Percentiles rank a stretch among this genome's conserved stretches.
Conservation (phyloP, 2,329 filamentous ascomycete species). For the Trichoderma sp. region DNA sequence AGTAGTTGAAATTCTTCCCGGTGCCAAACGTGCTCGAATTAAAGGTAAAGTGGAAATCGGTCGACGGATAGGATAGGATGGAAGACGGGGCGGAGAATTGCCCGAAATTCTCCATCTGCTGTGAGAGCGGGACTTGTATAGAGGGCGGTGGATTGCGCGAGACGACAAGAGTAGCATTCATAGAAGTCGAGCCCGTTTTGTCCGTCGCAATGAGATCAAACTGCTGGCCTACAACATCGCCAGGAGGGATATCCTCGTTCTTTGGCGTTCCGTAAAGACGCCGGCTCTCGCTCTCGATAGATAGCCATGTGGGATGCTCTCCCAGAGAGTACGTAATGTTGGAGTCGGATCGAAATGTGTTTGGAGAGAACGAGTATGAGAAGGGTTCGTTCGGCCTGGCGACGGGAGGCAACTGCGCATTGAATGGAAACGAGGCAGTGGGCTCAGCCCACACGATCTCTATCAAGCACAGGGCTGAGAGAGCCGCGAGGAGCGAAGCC, state of each 20-base stretch:
- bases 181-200: conserved; percentile 56
- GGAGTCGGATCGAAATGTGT: conserved; percentile 68
- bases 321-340: conserved; percentile 64
- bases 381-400: conserved; percentile 67
- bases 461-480: conserved; percentile 30
- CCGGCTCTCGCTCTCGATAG: conserved; percentile 61
- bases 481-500: conserved; percentile 29
- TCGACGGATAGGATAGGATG: conserved; percentile 53
- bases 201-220: conserved; percentile 71
- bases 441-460: conserved; percentile 39
- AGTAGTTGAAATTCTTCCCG: conserved; percentile 60
- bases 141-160: conserved; percentile 54
- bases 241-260: conserved; percentile 44
- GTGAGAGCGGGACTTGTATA: conserved; percentile 53
- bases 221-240: conserved; percentile 54
- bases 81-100: conserved; percentile 58
- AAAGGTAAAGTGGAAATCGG: conserved; percentile 52
- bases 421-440: conserved; percentile 65
- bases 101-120: conserved; percentile 58
- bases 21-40: conserved; percentile 60
- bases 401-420: conserved; percentile 78
- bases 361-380: conserved; percentile 66
- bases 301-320: conserved; percentile 70
- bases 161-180: conserved; percentile 69
- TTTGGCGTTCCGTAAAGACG: conserved; percentile 69